Conservation (phyloP, 768 basidiomycete species). For the Rhizopogon vesiculosus region DNA sequence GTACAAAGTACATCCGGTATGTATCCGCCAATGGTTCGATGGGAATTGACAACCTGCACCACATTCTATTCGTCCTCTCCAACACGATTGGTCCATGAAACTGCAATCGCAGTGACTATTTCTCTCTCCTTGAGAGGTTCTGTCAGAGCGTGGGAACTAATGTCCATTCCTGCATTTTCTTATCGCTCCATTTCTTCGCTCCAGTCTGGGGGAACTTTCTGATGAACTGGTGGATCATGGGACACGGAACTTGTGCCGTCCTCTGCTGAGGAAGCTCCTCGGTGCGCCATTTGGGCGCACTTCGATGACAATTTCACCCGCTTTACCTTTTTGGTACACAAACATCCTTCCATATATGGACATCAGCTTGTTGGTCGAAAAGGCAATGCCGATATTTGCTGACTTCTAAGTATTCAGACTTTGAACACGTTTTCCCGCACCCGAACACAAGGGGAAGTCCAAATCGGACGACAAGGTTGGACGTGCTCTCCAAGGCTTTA, state of each 20-base stretch:
- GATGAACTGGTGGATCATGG: constrained; percentile 14
- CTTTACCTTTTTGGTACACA: constrained; percentile 18
- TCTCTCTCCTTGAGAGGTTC: not conserved
- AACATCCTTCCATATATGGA: constrained; percentile 17
- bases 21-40: no score
- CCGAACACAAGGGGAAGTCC: constrained; percentile 22
- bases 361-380: constrained; percentile 20
- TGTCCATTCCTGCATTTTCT: not conserved
- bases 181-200: not conserved
- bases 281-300: not conserved
- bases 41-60: not conserved
- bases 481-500: constrained; percentile 15
- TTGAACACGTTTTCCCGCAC: constrained; percentile 1
- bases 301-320: constrained; percentile 1
- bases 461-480: constrained; percentile 21
- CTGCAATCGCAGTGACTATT: not conserved
- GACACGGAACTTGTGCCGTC: constrained; percentile 12
- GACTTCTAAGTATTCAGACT: constrained; percentile 8
- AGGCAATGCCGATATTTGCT: constrained; percentile 13
- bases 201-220: constrained; percentile 4
- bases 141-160: not conserved
- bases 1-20: not conserved
- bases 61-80: not conserved
- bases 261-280: not conserved
- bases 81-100: not conserved